Evolutionary conservation across 2,329 filamentous ascomycete species (phyloP).

Genomic region (Elsinoe australis): DNA sequence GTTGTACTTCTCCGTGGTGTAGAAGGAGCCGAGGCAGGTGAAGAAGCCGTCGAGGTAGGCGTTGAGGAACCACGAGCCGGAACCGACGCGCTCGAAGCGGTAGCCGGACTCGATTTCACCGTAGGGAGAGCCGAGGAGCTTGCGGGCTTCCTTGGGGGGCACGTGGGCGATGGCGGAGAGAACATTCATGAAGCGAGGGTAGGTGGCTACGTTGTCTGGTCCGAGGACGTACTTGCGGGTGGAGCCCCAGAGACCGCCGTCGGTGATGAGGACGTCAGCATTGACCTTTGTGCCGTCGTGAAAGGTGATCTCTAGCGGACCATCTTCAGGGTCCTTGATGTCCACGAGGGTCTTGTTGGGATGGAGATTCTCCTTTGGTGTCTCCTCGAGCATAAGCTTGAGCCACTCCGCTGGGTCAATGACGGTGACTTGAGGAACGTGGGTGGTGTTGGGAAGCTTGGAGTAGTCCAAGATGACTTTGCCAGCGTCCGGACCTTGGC

Average conservation of each 20-base stretch:
- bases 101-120: slow-evolving; percentile 13
- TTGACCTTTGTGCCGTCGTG: slow-evolving; percentile 16
- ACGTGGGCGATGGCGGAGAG: slow-evolving; percentile 18
- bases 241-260: slow-evolving; percentile 14
- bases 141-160: slow-evolving; percentile 17
- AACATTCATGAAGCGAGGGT: slow-evolving; percentile 18
- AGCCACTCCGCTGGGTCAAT: slow-evolving; percentile 16
- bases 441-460: slow-evolving; percentile 17
- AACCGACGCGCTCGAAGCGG: slow-evolving; percentile 17
- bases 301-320: slow-evolving; percentile 16
- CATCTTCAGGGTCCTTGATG: slow-evolving; percentile 15
- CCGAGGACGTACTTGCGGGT: slow-evolving; percentile 17
- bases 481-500: slow-evolving; percentile 16
- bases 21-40: slow-evolving; percentile 18
- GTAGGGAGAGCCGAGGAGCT: slow-evolving; percentile 16
- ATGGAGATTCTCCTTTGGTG: slow-evolving; percentile 5
- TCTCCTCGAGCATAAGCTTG: slow-evolving; percentile 17
- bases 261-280: slow-evolving; percentile 9
- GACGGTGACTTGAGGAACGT: slow-evolving; percentile 16
- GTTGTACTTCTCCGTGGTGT: slow-evolving; percentile 18
- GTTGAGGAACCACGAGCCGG: slow-evolving; percentile 17
- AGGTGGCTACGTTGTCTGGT: slow-evolving; percentile 15
- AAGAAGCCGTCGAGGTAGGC: slow-evolving; percentile 18
- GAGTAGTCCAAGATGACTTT: slow-evolving; percentile 16
- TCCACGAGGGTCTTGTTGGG: slow-evolving; percentile 17